Base-by-base conservation (phyloP, 192 early-diverging fungal genomes). In the Backusella tuberculispora region DNA sequence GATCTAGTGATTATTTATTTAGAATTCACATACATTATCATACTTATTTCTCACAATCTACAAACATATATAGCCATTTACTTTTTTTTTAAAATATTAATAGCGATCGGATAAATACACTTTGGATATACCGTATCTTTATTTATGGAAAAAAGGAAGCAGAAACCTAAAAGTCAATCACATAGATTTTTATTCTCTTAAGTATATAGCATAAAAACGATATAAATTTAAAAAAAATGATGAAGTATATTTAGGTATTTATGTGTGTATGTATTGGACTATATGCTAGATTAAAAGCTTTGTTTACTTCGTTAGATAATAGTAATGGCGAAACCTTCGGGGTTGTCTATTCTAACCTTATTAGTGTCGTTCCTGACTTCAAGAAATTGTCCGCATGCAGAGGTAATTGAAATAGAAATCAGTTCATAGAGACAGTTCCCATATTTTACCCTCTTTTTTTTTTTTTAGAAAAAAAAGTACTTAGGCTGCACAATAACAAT, bases 231-330 rank as follows among this genome's bases (percentile, higher is more conserved):
- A 46, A 46, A 46, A 12, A 46, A 8, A 12, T 14, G 14, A 46
- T 14, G 6, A 14, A 46, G 14, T 10, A 0, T 46, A 46, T 12
- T 14, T 46, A 50, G n/a, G 19, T 50, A 50, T 14, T 0, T 14
- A 46, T 46, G 10, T 12, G 6, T 19, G 5, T 12, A 50, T 60
- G 21, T 60, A 50, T 48, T 48, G 29, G 2, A 34, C 29, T 34
- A 34, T 34, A 34, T 34, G 2, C 29, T 1, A 34, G 29, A 34
- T 2, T 34, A 34, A 34, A 34, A 34, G 29, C 29, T 34, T 34
- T 34, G 29, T 48, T 53, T 24, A 24, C 21, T 60, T 60, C 53
- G 53, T 60, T 60, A 24, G 21, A 60, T 60, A 60, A 60, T 50
- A 9, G 21, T 60, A 60, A 26, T 50, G n/a, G 21, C 19, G 8